These are phyloP conservation scores for Paraurostyla sp. DNA, from an alignment of 73 alveolate species.

Conservation along the genomic window DNA sequence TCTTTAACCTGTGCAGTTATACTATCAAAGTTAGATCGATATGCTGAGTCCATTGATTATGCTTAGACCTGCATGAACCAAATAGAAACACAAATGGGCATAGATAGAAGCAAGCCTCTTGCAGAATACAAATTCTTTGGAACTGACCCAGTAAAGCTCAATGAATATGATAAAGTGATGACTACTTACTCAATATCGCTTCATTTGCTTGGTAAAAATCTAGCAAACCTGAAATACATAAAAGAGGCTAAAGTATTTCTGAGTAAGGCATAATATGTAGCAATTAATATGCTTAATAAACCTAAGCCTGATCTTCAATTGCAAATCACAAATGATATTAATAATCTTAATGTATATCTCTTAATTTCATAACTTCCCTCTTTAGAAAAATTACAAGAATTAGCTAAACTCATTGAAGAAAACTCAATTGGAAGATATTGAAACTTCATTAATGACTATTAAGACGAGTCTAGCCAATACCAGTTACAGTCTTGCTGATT, in stretches of 20 bases:
- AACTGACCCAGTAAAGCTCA: slow-evolving; percentile 19
- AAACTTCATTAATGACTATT: neutral
- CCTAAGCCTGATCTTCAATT: slow-evolving; percentile 31
- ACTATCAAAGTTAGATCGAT: slow-evolving; percentile 51
- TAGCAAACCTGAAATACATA: slow-evolving; percentile 43
- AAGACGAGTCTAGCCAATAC: slow-evolving; percentile 38
- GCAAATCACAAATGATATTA: slow-evolving; percentile 21
- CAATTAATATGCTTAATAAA: slow-evolving; percentile 17
- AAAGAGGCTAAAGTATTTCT: slow-evolving; percentile 66
- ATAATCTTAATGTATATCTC: neutral
- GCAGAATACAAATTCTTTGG: slow-evolving; percentile 14
- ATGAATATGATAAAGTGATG: slow-evolving; percentile 54
- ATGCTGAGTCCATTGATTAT: slow-evolving; percentile 56
- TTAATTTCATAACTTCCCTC: too few species aligned
- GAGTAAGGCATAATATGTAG: slow-evolving; percentile 34
- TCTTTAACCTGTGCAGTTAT: slow-evolving; percentile 65
- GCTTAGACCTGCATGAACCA: slow-evolving; percentile 38
- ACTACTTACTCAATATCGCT: slow-evolving; percentile 60
- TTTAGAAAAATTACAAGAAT: slow-evolving; percentile 5
- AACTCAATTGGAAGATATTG: slow-evolving; percentile 25
- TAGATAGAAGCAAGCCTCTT: slow-evolving; percentile 16
- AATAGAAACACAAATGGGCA: neutral
- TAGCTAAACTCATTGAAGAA: neutral
- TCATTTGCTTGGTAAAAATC: slow-evolving; percentile 61
- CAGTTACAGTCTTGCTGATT: slow-evolving; percentile 25